Evolutionary conservation across 352 stramenopile genomes (phyloP), one percentile per base, ranked within the genome.

Genomic region (Phytophthora meadii): DNA sequence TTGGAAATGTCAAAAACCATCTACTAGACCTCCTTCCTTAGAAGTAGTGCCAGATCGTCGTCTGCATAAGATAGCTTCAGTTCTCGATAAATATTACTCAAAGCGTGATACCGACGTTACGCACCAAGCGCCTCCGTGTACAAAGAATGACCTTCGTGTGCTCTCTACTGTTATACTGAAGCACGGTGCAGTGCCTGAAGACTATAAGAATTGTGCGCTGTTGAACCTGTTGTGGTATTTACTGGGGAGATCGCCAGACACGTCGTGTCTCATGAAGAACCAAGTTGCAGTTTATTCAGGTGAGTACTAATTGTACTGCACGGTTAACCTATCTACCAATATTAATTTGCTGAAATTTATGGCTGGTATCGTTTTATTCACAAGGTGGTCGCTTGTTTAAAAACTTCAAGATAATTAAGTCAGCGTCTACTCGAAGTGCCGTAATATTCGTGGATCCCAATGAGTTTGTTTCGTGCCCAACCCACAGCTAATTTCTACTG

Each of bases 401-500:
- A 15, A 45, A 45, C 39, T 45, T 45, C 14, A 45, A 45, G 39
- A 15, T 15, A 10, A 45, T 45, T 1, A 45, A 45, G 39, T 22
- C 39, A 15, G 34, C 3, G 34, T 40, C 34, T 22, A 22, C 22
- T 2, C 22, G 2, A 22, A 2, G 22, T 22, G 22, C 22, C 2
- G 22, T 2, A 22, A 17, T 32, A 32, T 32, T 32, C 27, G 27
- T 32, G 27, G 27, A 32, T 32, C n/a, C n/a, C n/a, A n/a, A n/a
- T n/a, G n/a, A n/a, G n/a, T n/a, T n/a, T n/a, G n/a, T n/a, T n/a
- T n/a, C 27, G 27, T 32, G 27, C 27, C 27, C 27, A 32, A 32
- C 4, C 8, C 27, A 32, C 1, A 60, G 19, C 12, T n/a, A 66
- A 12, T 54, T 60, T 54, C 11, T 54, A 14, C 40, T 66, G 2